Evolutionary conservation across 2,329 filamentous ascomycete species (phyloP).

Genomic region (Blumeria hordei): DNA sequence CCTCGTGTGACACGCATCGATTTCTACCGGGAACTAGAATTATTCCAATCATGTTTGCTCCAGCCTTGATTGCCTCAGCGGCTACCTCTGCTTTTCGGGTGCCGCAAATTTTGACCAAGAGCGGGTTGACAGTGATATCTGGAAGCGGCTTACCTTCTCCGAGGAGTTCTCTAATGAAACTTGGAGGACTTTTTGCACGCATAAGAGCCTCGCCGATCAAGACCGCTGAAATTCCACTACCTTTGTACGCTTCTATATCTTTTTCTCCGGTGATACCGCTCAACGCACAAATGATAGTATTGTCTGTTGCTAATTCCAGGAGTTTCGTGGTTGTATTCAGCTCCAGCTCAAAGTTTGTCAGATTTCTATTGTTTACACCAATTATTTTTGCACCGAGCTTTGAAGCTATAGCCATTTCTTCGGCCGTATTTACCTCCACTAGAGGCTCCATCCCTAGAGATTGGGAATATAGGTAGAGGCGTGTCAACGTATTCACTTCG

Average conservation of each 20-base stretch:
- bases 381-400: slow-evolving; percentile 74
- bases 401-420: slow-evolving; percentile 78
- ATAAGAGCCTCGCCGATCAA: slow-evolving; percentile 91
- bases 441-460: slow-evolving; percentile 91
- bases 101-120: slow-evolving; percentile 86
- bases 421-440: slow-evolving; percentile 84
- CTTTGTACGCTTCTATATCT: slow-evolving; percentile 70
- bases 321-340: slow-evolving; percentile 74
- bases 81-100: slow-evolving; percentile 68
- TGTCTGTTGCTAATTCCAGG: slow-evolving; percentile 63
- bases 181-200: slow-evolving; percentile 59
- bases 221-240: slow-evolving; percentile 76
- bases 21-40: slow-evolving; percentile 66
- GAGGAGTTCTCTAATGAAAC: slow-evolving; percentile 68
- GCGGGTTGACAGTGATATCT: slow-evolving; percentile 18
- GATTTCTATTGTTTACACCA: slow-evolving; percentile 90
- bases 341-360: slow-evolving; percentile 93
- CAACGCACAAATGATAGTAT: slow-evolving; percentile 74
- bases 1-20: slow-evolving; percentile 55
- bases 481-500: slow-evolving; percentile 43
- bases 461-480: slow-evolving; percentile 68
- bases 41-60: slow-evolving; percentile 81
- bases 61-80: slow-evolving; percentile 54
- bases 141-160: slow-evolving; percentile 21
- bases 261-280: slow-evolving; percentile 79